Percentiles rank a stretch among this genome's conserved stretches.
Conservation (phyloP, 192 early-diverging fungal genomes). For the Coemansia sp. region DNA sequence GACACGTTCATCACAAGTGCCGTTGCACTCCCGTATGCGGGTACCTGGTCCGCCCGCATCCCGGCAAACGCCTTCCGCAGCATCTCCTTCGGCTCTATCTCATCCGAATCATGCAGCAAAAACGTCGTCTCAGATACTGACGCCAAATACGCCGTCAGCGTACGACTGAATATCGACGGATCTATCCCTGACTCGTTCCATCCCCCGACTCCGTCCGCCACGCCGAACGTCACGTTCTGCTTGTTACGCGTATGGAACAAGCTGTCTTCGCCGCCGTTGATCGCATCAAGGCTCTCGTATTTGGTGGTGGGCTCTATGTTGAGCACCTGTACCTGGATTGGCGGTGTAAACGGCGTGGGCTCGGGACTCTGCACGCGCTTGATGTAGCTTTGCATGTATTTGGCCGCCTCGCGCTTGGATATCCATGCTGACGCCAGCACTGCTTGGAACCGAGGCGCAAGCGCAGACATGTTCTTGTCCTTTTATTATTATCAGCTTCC, state of each 20-base stretch:
- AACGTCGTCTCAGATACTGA: conserved; percentile 23
- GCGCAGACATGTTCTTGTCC: conserved; percentile 2
- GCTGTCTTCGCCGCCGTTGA: conserved; percentile 52
- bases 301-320: conserved; percentile 3
- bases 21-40: conserved; percentile 45
- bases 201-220: conserved; percentile 51
- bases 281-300: conserved; percentile 42
- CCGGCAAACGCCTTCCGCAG: conserved; percentile 43
- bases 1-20: conserved; percentile 37
- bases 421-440: conserved; percentile 53
- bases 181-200: conserved; percentile 53
- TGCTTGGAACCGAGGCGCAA: conserved; percentile 36
- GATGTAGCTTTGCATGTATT: conserved; percentile 47
- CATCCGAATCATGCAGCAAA: conserved; percentile 48
- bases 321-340: conserved; percentile 50
- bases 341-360: conserved; percentile 34
- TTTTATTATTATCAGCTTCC: too few species aligned
- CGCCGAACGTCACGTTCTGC: conserved; percentile 48
- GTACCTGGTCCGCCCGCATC: conserved; percentile 37
- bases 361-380: conserved; percentile 22
- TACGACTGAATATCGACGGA: conserved; percentile 48
- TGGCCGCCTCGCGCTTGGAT: conserved; percentile 43
- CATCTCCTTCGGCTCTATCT: conserved; percentile 43
- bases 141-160: conserved; percentile 43
- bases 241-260: conserved; percentile 43